A percentile compares a stretch with the other conserved stretches of the same genome.
These are phyloP conservation scores for Graphilbum fragrans DNA, from an alignment of 2,329 filamentous ascomycete genomes.

Conservation along the genomic window DNA sequence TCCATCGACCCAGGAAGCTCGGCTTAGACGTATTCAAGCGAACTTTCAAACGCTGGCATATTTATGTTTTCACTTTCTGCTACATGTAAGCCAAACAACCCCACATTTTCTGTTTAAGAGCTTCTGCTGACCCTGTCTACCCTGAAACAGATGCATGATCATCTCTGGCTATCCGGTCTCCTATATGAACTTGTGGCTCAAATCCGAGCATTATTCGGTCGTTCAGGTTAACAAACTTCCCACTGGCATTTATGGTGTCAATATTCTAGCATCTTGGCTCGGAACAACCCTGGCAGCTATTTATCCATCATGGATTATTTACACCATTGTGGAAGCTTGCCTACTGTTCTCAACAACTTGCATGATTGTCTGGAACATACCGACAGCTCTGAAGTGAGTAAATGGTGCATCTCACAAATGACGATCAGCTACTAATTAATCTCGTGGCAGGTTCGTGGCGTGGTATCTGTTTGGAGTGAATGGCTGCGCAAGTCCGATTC, in stretches of 20 bases:
- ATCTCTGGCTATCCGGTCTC: conserved; percentile 29
- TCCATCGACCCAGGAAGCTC: conserved; percentile 26
- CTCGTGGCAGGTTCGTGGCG: conserved; percentile 23
- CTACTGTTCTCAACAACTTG: conserved; percentile 29
- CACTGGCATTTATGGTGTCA: conserved; percentile 33
- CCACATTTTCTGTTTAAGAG: background rate
- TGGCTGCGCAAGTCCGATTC: conserved; percentile 26
- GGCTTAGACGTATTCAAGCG: conserved; percentile 30
- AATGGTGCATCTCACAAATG: too few species aligned
- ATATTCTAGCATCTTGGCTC: conserved; percentile 33
- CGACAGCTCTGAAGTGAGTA: conserved; percentile 31
- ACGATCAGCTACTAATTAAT: conserved; percentile 1
- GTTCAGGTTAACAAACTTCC: conserved; percentile 37
- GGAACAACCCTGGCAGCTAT: conserved; percentile 37
- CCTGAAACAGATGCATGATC: conserved; percentile 22
- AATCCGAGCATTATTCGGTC: conserved; percentile 32
- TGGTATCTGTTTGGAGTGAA: conserved; percentile 27
- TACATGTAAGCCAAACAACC: conserved; percentile 34
- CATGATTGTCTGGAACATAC: conserved; percentile 37
- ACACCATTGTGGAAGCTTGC: conserved; percentile 25
- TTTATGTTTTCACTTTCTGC: conserved; percentile 33
- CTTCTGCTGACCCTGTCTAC: background rate
- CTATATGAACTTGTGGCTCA: conserved; percentile 43
- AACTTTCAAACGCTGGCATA: conserved; percentile 34
- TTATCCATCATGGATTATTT: conserved; percentile 35